A percentile compares a stretch with the other conserved stretches of the same genome.
Evolutionary conservation across 2,329 filamentous ascomycete species (phyloP).

Genomic region (Paraphaeosphaeria minitans): DNA sequence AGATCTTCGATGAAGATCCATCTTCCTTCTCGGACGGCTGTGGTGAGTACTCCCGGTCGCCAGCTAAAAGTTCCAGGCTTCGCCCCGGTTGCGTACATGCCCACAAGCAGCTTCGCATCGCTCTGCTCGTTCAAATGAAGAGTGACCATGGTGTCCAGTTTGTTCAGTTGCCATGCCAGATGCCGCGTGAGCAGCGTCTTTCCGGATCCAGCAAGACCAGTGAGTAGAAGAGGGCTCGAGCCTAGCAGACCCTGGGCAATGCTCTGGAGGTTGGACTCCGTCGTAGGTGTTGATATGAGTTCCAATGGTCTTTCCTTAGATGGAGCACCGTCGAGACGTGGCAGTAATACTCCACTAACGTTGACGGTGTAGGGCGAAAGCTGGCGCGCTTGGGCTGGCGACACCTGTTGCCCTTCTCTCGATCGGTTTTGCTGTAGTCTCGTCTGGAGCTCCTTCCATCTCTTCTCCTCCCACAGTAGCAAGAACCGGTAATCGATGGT

Average conservation of each 20-base stretch:
- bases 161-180: conserved; percentile 78
- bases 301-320: conserved; percentile 31
- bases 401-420: neutral
- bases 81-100: conserved; percentile 88
- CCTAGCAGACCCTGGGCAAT: conserved; percentile 72
- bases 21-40: conserved; percentile 88
- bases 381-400: conserved; percentile 18
- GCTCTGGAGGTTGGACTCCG: conserved; percentile 70
- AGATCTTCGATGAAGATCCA: conserved; percentile 98
- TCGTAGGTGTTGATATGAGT: conserved; percentile 71
- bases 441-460: conserved; percentile 46
- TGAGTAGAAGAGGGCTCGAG: conserved; percentile 75
- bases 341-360: conserved; percentile 46
- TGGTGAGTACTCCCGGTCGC: conserved; percentile 90
- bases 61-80: conserved; percentile 89
- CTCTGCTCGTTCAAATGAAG: conserved; percentile 97
- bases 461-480: conserved; percentile 66
- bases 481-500: conserved; percentile 79
- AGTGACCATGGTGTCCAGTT: conserved; percentile 83
- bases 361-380: conserved; percentile 42
- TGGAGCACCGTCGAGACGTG: conserved; percentile 41
- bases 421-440: conserved; percentile 15
- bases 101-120: conserved; percentile 94
- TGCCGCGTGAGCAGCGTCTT: conserved; percentile 89
- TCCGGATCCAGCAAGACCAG: conserved; percentile 82